phyloP scores from a whole-genome alignment of 805 yeast species.

The Brettanomyces anomalus region DNA sequence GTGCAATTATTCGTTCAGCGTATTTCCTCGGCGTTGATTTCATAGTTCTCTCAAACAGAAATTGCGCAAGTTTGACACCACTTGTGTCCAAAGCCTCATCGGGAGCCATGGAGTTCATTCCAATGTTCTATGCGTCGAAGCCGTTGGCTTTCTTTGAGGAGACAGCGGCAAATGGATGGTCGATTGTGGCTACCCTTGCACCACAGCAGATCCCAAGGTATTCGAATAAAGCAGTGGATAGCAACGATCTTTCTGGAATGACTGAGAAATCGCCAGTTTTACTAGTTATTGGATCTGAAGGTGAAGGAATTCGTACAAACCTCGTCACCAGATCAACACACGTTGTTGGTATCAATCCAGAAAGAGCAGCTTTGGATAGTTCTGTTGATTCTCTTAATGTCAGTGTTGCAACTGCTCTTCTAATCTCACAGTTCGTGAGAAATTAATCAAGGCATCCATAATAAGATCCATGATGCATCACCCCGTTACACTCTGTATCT shows the following conservation, averaged over 20 bases:
- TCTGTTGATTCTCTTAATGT: constrained; percentile 78
- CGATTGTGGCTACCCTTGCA: constrained; percentile 52
- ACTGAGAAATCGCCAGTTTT: constrained; percentile 48
- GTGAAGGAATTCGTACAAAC: constrained; percentile 67
- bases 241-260: constrained; percentile 34
- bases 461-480: too few species aligned
- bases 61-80: constrained; percentile 70
- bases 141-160: constrained; percentile 56
- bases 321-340: constrained; percentile 50
- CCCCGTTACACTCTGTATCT: too few species aligned
- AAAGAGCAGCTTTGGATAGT: constrained; percentile 17
- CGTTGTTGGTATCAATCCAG: constrained; percentile 31
- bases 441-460: background rate
- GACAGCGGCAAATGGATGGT: constrained; percentile 58
- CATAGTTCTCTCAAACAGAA: constrained; percentile 55
- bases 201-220: constrained; percentile 24
- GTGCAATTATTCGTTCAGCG: constrained; percentile 74
- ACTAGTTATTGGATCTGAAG: constrained; percentile 79
- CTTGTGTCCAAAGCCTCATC: constrained; percentile 73
- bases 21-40: constrained; percentile 79
- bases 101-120: constrained; percentile 73
- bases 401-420: constrained; percentile 77
- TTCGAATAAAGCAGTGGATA: constrained; percentile 12
- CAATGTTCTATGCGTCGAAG: constrained; percentile 47
- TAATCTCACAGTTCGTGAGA: constrained; percentile 28